Conservation (phyloP, 169 alveolate genomes). For the Plasmodium knowlesi region DNA sequence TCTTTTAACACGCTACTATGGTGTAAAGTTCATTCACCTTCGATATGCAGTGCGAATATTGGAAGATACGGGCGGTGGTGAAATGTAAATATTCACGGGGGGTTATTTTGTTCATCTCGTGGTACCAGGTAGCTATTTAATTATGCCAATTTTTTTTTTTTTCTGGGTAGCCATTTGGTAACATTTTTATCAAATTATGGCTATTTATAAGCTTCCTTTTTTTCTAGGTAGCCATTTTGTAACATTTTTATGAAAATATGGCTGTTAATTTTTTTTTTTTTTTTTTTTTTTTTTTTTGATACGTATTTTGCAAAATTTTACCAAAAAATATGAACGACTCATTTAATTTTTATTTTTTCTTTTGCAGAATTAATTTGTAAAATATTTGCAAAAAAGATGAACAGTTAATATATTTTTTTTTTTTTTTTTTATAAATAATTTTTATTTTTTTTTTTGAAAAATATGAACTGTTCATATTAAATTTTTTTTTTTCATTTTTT, state of each 20-base stretch:
- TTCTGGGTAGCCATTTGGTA: background rate
- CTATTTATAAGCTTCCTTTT: background rate
- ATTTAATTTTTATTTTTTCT: background rate
- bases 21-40: background rate
- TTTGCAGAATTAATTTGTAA: background rate
- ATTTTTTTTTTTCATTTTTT: background rate
- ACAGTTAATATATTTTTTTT: background rate
- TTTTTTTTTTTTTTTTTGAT: background rate
- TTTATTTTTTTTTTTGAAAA: background rate
- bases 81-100: background rate
- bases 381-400: background rate
- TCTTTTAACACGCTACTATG: background rate
- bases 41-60: background rate
- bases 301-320: background rate
- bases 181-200: background rate
- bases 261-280: background rate
- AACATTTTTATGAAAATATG: background rate
- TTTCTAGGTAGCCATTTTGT: constrained; percentile 5
- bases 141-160: constrained; percentile 3
- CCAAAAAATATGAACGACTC: background rate
- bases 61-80: background rate
- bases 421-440: background rate
- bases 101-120: background rate
- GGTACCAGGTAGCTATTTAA: background rate
- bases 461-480: background rate